Evolutionary conservation across 2,329 filamentous ascomycete genomes (phyloP), one percentile per base, ranked within the genome.

Genomic region (Aspergillus persii): DNA sequence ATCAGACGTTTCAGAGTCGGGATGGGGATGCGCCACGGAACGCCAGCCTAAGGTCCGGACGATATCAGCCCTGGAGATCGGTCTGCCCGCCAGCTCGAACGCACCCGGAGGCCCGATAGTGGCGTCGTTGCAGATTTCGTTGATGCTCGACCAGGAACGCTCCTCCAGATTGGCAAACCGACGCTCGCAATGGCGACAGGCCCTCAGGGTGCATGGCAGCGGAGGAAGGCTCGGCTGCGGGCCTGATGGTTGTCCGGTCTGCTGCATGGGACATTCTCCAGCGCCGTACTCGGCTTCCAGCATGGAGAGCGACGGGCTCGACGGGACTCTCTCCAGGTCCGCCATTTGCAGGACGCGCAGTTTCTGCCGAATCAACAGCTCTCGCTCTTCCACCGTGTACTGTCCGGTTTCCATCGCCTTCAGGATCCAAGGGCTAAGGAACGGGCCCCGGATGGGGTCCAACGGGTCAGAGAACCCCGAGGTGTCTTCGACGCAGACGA

Each of bases 401-500:
- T 76, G 68, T 1, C 77, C 76, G 7, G 71, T 61, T 3, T 71
- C 68, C 50, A 81, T 79, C 44, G 76, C 79, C 47, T 76, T 69
- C 50, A 77, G 68, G 11, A 81, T 70, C 62, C 75, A 77, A 11
- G 67, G 58, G 58, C 71, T 78, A 62, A 83, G 65, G 36, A 67
- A 49, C 6, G 62, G 59, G 8, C 55, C 59, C 7, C 53, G 48
- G 18, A 36, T 50, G 2, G 62, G 61, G 33, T 63, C 57, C 8
- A 61, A 52, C 23, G 55, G 54, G 18, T 57, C 72, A 31, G 83
- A 67, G 46, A 78, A 66, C 15, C 76, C 69, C 31, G 84, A 80
- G 9, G 77, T 77, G 66, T 92, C 89, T 70, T 90, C 85, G 11
- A 81, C 84, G 73, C 91, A 95, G 60, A 83, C 80, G 72, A 91